phyloP scores from a whole-genome alignment of 2,329 filamentous ascomycete species.

The Colletotrichum falcatum region DNA sequence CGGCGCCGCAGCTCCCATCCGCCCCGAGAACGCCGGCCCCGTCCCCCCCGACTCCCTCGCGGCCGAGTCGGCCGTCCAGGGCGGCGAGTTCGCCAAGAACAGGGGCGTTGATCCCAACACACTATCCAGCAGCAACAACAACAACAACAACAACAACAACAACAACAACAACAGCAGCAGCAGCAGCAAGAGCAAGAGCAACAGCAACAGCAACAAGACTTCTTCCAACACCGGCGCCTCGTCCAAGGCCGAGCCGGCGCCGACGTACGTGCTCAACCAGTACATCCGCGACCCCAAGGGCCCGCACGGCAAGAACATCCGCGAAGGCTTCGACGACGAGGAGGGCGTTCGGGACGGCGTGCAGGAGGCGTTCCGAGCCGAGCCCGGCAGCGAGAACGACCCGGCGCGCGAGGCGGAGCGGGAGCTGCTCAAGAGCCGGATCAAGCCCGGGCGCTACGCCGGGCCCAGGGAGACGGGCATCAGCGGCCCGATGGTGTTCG shows the following conservation, averaged over 20 bases:
- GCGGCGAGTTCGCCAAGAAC: slow-evolving; percentile 73
- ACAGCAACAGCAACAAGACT: slow-evolving; percentile 4
- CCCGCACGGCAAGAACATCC: slow-evolving; percentile 59
- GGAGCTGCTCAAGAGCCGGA: slow-evolving; percentile 51
- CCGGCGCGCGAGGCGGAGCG: slow-evolving; percentile 59
- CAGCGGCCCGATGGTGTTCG: slow-evolving; percentile 47
- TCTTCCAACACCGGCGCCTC: slow-evolving; percentile 9
- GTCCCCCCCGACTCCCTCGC: slow-evolving; percentile 80
- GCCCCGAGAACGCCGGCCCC: slow-evolving; percentile 71
- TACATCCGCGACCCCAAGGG: slow-evolving; percentile 48
- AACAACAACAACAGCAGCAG: neutral
- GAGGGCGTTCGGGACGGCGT: slow-evolving; percentile 51
- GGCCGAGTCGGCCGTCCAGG: slow-evolving; percentile 73
- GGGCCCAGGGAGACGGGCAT: slow-evolving; percentile 46
- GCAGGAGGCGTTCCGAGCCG: slow-evolving; percentile 54
- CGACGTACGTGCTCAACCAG: slow-evolving; percentile 54
- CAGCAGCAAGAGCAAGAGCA: neutral
- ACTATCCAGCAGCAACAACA: slow-evolving; percentile 54
- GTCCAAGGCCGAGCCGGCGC: slow-evolving; percentile 48
- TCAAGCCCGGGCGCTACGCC: slow-evolving; percentile 43
- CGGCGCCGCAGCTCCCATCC: slow-evolving; percentile 60
- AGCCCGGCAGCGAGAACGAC: slow-evolving; percentile 62
- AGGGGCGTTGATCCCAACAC: slow-evolving; percentile 60
- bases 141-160: neutral
- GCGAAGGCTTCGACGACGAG: slow-evolving; percentile 50